These are phyloP conservation scores for Pseudonitzschia multistriata DNA, from an alignment of 108 stramenopile species.

Conservation along the genomic window DNA sequence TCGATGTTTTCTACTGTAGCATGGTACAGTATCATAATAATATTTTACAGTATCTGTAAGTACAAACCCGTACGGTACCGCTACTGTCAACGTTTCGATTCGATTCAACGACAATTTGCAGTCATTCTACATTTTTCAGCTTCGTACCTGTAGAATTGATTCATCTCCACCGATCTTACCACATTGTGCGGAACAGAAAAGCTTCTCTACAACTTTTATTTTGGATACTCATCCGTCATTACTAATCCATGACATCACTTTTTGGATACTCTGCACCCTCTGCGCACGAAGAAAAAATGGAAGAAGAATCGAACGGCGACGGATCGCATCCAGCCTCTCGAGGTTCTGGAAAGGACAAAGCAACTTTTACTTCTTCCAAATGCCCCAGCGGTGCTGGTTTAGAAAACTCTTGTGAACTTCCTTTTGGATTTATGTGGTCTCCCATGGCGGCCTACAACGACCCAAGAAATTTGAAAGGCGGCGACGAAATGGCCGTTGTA, in stretches of 20 bases:
- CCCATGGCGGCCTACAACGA: constrained; percentile 31
- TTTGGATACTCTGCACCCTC: constrained; percentile 3
- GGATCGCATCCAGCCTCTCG: constrained; percentile 3
- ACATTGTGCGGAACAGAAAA: no score
- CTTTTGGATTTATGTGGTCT: constrained; percentile 58
- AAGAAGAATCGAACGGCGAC: not conserved
- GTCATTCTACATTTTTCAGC: no score
- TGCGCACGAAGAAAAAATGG: not conserved
- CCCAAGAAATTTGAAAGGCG: not conserved
- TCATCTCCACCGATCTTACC: no score
- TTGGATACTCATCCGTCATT: not conserved
- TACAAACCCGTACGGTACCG: no score
- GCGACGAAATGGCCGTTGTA: constrained; percentile 12
- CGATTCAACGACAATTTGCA: no score
- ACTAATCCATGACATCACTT: not conserved
- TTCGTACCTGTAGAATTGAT: no score
- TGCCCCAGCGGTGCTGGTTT: constrained; percentile 43
- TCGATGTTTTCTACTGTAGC: no score
- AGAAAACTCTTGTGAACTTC: constrained; percentile 47
- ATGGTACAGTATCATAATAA: no score
- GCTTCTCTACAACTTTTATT: no score
- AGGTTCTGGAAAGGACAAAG: constrained; percentile 23
- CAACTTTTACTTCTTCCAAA: constrained; percentile 41
- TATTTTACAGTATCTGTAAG: no score
- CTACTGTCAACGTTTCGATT: no score